Evolutionary conservation across 345 rosid species (phyloP).

Genomic region (Eucalyptus sp.): DNA sequence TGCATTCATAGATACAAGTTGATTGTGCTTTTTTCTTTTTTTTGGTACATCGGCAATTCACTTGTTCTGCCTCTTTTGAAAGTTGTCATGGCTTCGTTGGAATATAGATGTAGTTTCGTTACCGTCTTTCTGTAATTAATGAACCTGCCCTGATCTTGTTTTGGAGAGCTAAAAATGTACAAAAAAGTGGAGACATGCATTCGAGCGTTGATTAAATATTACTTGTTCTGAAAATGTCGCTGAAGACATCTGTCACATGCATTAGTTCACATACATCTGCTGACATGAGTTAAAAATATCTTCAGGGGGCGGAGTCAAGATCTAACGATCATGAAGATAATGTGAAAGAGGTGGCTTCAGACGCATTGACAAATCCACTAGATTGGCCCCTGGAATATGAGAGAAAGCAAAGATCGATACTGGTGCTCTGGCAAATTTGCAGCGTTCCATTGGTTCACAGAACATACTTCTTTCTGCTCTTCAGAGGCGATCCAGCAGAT

Average conservation of each 20-base stretch:
- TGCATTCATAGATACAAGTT: background rate
- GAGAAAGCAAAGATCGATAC: constrained; percentile 46
- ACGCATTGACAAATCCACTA: constrained; percentile 14
- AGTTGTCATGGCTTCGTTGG: background rate
- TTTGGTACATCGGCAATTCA: background rate
- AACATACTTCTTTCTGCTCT: constrained; percentile 90
- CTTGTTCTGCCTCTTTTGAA: background rate
- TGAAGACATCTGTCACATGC: background rate
- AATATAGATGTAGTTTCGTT: background rate
- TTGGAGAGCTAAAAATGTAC: background rate
- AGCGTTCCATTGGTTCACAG: constrained; percentile 77
- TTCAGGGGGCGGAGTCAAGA: constrained; percentile 15
- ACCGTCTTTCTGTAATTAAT: background rate
- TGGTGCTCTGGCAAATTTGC: constrained; percentile 88
- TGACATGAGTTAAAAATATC: background rate
- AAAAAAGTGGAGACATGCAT: background rate
- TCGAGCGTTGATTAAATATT: background rate
- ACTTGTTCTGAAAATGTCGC: background rate
- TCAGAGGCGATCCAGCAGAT: constrained; percentile 86
- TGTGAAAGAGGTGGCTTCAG: constrained; percentile 47
- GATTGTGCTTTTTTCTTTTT: background rate
- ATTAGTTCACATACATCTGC: background rate
- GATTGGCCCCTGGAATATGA: constrained; percentile 64
- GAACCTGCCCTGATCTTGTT: background rate
- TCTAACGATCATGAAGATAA: constrained; percentile 17